These are phyloP conservation scores for Lachancea kluyveri DNA, from an alignment of 805 yeast genomes.

Conservation along the genomic window DNA sequence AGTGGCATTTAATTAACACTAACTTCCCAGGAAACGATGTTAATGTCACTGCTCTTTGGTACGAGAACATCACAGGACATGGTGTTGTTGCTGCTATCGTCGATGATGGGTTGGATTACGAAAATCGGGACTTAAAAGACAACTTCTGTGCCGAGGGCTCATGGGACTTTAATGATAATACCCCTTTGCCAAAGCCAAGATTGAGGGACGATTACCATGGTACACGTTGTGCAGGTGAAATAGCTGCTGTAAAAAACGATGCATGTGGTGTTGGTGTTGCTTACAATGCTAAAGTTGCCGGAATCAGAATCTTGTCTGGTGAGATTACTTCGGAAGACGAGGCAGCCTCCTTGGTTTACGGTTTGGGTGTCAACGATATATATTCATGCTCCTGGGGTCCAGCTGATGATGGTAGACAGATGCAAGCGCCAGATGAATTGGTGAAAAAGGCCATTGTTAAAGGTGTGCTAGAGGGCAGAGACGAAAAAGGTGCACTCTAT, in stretches of 20 bases:
- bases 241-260: slow-evolving; percentile 77
- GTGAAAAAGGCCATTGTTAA: slow-evolving; percentile 79
- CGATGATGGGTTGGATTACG: slow-evolving; percentile 91
- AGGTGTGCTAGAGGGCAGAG: slow-evolving; percentile 78
- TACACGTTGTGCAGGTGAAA: slow-evolving; percentile 96
- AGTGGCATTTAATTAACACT: slow-evolving; percentile 90
- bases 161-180: slow-evolving; percentile 85
- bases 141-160: slow-evolving; percentile 77
- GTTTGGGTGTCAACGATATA: slow-evolving; percentile 78
- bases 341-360: slow-evolving; percentile 81
- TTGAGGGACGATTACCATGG: slow-evolving; percentile 87
- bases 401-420: slow-evolving; percentile 79
- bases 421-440: slow-evolving; percentile 76
- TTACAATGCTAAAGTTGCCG: slow-evolving; percentile 76
- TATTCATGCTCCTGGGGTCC: slow-evolving; percentile 99
- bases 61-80: slow-evolving; percentile 68
- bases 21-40: slow-evolving; percentile 74
- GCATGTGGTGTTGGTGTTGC: slow-evolving; percentile 98
- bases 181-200: slow-evolving; percentile 71
- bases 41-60: slow-evolving; percentile 84
- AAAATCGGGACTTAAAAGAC: slow-evolving; percentile 61
- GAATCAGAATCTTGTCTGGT: slow-evolving; percentile 83
- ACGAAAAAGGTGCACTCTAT: slow-evolving; percentile 75
- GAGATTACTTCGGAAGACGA: slow-evolving; percentile 79
- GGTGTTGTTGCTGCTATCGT: slow-evolving; percentile 83